Evolutionary conservation across 306 rosid genomes (phyloP).

Genomic region (Comarum palustre): DNA sequence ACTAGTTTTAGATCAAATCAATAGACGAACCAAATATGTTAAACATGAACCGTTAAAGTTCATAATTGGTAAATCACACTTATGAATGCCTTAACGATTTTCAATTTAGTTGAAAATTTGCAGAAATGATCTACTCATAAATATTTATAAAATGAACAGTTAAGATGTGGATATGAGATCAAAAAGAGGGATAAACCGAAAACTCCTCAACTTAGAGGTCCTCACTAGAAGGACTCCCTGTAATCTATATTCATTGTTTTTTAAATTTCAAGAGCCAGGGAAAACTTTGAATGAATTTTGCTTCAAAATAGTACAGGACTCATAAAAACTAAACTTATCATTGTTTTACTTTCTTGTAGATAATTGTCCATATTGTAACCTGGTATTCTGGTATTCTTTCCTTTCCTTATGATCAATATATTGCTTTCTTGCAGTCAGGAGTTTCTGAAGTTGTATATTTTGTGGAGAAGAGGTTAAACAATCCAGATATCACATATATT

Average conservation of each 20-base stretch:
- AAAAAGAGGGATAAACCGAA: too few species aligned
- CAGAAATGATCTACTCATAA: too few species aligned
- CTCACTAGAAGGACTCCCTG: too few species aligned
- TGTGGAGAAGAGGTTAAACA: constrained; percentile 68
- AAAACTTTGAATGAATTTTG: constrained; percentile 2
- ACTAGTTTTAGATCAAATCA: too few species aligned
- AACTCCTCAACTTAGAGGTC: too few species aligned
- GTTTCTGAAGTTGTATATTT: constrained; percentile 79
- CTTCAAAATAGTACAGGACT: neutral
- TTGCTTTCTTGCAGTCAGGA: constrained; percentile 63
- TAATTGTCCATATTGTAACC: neutral
- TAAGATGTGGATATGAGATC: too few species aligned
- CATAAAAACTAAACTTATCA: neutral
- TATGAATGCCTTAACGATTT: too few species aligned
- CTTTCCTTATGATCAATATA: neutral
- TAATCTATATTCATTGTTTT: neutral
- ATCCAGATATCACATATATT: constrained; percentile 51
- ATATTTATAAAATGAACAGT: too few species aligned
- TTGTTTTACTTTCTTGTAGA: neutral
- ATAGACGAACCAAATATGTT: too few species aligned
- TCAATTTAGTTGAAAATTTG: too few species aligned
- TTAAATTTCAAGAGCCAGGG: neutral
- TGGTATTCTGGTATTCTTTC: neutral
- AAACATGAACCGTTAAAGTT: too few species aligned
- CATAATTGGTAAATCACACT: too few species aligned